Evolutionary conservation across 148 eudicot species (phyloP), one percentile per base, ranked within the genome.

Genomic region (Fagopyrum esculentum): DNA sequence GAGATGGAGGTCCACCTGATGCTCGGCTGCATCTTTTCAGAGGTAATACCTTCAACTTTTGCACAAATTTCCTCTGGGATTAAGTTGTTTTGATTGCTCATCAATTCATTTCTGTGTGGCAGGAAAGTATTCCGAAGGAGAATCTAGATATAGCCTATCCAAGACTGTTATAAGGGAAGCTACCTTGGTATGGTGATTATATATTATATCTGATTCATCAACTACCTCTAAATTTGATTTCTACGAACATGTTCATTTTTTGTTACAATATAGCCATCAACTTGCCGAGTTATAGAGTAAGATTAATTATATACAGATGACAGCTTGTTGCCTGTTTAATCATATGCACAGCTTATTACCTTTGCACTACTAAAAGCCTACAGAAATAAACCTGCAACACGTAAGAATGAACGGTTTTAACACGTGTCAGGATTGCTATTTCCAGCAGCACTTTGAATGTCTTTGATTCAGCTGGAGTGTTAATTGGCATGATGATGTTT

Each of bases 41-140:
- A 85, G 98, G 96, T 88, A 43, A 30, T 22, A 47, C 26, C 50
- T 57, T 73, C 22, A 66, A 69, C 51, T 60, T 30, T 70, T 9
- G 56, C 12, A 40, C 11, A 11, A 6, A 59, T 2, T 45, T 26
- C 55, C n/a, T 49, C 55, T 35, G 19, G 71, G 57, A 73, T 55
- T 73, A 30, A 17, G 52, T 45, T 63, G 60, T 45, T 76, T 17
- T 26, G 47, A 13, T 40, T 52, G 35, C 17, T 30, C 49, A 71
- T 26, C 66, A 9, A 29, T 75, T 73, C 59, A 10, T 50, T 61
- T 71, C 63, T 79, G 48, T 44, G 47, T 61, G 55, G 47, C 84
- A 90, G 98, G 94, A 66, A 86, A 90, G 76, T 91, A 91, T 83
- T 82, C 86, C 35, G 97, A 93, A 86, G 97, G 97, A 75, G 92